phyloP scores from a whole-genome alignment of 2,329 filamentous ascomycete species.

The Penicillium olsonii region DNA sequence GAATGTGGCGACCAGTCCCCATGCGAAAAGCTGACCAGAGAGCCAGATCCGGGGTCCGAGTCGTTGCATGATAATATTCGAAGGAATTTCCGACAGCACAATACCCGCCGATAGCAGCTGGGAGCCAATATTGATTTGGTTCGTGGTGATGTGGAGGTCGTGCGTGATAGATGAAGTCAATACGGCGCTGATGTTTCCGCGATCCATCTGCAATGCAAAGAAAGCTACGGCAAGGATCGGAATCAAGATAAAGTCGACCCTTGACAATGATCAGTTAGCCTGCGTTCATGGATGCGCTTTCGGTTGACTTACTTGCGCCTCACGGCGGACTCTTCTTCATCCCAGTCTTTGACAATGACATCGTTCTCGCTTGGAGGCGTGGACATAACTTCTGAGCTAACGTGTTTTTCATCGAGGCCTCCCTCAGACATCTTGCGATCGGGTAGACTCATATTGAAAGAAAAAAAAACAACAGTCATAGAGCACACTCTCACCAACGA shows the following conservation, averaged over 20 bases:
- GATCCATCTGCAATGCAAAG: constrained; percentile 34
- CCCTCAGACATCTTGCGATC: neutral
- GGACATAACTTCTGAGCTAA: constrained; percentile 12
- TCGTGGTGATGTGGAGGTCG: constrained; percentile 53
- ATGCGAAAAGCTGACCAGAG: constrained; percentile 56
- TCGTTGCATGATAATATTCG: constrained; percentile 55
- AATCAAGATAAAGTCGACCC: constrained; percentile 33
- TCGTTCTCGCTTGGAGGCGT: constrained; percentile 16
- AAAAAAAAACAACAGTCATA: neutral
- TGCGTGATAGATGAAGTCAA: constrained; percentile 55
- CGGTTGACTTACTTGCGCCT: constrained; percentile 25
- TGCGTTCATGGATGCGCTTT: neutral
- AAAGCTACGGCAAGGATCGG: constrained; percentile 33
- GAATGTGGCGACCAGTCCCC: constrained; percentile 56
- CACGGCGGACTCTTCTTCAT: constrained; percentile 26
- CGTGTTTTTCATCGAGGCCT: constrained; percentile 12
- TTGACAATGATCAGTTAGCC: constrained; percentile 1
- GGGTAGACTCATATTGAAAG: neutral
- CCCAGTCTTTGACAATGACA: constrained; percentile 30
- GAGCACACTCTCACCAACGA: neutral
- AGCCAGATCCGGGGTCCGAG: constrained; percentile 58
- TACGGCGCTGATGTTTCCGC: constrained; percentile 52
- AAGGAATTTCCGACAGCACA: constrained; percentile 53
- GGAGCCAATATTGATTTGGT: constrained; percentile 58
- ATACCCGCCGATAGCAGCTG: constrained; percentile 55